Percentiles rank a stretch among this genome's conserved stretches.
These are phyloP conservation scores for Herpetospermum pedunculosum DNA, from an alignment of 306 rosid genomes.

Conservation along the genomic window DNA sequence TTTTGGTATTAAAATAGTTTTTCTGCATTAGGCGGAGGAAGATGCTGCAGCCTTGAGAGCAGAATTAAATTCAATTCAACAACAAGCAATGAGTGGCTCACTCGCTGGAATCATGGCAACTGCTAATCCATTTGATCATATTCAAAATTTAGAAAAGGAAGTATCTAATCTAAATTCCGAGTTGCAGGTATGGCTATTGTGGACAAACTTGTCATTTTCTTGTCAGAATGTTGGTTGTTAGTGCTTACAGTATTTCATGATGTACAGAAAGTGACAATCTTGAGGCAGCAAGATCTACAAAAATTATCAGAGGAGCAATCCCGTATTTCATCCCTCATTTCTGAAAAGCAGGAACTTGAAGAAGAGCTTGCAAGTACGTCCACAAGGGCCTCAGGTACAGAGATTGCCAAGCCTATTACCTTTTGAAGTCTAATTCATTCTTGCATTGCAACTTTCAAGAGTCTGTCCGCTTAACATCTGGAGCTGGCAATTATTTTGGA, in stretches of 20 bases:
- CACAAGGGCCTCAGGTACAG: conserved; percentile 44
- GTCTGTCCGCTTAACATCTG: background rate
- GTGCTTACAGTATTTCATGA: conserved; percentile 19
- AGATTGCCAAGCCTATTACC: background rate
- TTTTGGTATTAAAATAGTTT: conserved; percentile 14
- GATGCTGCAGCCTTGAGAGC: conserved; percentile 91
- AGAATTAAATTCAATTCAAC: conserved; percentile 71
- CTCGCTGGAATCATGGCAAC: conserved; percentile 31
- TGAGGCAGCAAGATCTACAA: conserved; percentile 82
- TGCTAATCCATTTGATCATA: conserved; percentile 48
- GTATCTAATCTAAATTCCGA: conserved; percentile 50
- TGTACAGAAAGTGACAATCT: conserved; percentile 45
- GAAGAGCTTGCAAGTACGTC: conserved; percentile 50
- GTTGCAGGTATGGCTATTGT: conserved; percentile 38
- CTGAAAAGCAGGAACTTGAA: conserved; percentile 77
- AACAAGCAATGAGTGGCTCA: conserved; percentile 62
- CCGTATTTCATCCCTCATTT: conserved; percentile 32
- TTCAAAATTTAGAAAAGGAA: conserved; percentile 63
- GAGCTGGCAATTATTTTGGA: background rate
- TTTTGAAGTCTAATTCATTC: background rate
- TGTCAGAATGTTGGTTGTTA: conserved; percentile 3
- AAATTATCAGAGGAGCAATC: conserved; percentile 55
- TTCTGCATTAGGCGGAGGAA: conserved; percentile 82
- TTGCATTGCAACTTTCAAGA: background rate
- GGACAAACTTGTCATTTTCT: conserved; percentile 7